Evolutionary conservation across 768 basidiomycete species (phyloP), one percentile per base, ranked within the genome.

Genomic region (Mycena epipterygia): DNA sequence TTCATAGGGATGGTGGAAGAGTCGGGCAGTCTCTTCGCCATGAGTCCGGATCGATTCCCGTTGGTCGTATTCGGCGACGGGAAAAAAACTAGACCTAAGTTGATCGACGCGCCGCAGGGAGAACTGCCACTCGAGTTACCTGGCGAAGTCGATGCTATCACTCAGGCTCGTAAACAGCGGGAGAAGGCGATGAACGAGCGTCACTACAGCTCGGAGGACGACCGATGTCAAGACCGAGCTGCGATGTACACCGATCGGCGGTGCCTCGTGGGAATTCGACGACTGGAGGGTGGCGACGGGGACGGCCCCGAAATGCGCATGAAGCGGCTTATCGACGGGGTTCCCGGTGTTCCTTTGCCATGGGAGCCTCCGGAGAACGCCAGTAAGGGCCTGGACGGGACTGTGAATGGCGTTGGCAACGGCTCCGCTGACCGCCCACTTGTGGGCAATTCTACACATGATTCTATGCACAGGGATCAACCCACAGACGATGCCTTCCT

Each of bases 21-120:
- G 76, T 89, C 88, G 0, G 90, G 87, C 3, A 93, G 92, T 46
- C 84, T 98, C 2, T 97, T 91, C 74, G 96, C 94, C 23, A 93
- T 98, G 89, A 93, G 93, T 71, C 92, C 94, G 0, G 85, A 88
- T 14, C 88, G 87, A 11, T 98, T 89, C 77, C 97, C 97, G 0
- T 85, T 98, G 13, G 92, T 97, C 68, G 90, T 88, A 6, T 94
- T 95, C 74, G 86, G 89, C 3, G 79, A 81, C 5, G 68, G 72
- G 14, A 78, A 27, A 82, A 82, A 35, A 78, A 76, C 23, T 55
- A 64, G 23, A 14, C 72, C 68, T 30, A 62, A 48, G 61, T 39
- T 19, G 46, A 69, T 64, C 62, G 65, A 67, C 17, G 33, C 29
- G 67, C 66, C 49, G 48, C n/a, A 7, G 62, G 74, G 13, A 73